Conservation (phyloP, 2,329 filamentous ascomycete species). For the Cercospora canescens region DNA sequence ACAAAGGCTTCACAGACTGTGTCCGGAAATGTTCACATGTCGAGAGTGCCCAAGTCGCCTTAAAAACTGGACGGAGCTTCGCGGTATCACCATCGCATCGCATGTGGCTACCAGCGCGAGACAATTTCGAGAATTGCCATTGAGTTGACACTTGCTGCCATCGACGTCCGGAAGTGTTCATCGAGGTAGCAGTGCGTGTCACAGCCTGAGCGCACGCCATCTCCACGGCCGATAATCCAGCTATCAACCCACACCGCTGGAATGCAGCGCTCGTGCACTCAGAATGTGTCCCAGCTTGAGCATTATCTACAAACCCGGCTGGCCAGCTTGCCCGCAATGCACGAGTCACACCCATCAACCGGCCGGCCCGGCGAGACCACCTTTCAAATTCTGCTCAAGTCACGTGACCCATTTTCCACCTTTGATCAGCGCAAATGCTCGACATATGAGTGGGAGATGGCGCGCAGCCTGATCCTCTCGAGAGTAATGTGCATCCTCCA, state of each 20-base stretch:
- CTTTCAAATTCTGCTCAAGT: neutral
- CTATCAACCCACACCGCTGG: neutral
- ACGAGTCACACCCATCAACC: neutral
- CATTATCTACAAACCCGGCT: neutral
- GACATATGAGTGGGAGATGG: slow-evolving; percentile 2
- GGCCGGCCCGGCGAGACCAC: neutral
- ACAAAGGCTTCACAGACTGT: neutral
- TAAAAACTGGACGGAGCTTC: neutral
- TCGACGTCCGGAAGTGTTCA: slow-evolving; percentile 20
- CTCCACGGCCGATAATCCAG: neutral
- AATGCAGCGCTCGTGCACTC: neutral
- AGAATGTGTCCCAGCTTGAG: neutral
- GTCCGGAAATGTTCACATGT: slow-evolving; percentile 20
- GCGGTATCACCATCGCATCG: neutral
- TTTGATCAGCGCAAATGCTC: neutral
- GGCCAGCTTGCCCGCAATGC: neutral
- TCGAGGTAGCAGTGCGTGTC: neutral
- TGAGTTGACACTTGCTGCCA: neutral
- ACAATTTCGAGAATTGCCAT: neutral
- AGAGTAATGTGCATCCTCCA: neutral
- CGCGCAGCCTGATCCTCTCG: neutral
- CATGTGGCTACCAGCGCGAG: neutral
- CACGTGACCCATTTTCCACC: neutral
- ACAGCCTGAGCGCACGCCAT: neutral
- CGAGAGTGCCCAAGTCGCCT: neutral